Percentiles rank a stretch among this genome's conserved stretches.
These are phyloP conservation scores for Reticulascus tulasneorum DNA, from an alignment of 2,329 filamentous ascomycete genomes.

Conservation along the genomic window DNA sequence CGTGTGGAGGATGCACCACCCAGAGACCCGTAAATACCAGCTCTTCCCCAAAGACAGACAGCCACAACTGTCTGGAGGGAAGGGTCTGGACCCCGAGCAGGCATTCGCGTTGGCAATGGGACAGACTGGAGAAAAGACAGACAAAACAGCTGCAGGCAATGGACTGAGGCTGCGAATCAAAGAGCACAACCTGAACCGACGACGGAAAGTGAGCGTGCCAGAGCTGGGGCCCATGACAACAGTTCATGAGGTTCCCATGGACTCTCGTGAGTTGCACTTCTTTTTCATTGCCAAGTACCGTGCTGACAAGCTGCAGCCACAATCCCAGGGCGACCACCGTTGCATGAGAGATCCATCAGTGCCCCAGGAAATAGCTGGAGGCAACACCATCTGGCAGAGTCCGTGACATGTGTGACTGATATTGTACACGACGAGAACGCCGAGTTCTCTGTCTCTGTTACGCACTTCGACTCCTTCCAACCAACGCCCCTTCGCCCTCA, in stretches of 20 bases:
- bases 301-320: conserved; percentile 45
- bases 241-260: conserved; percentile 63
- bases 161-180: conserved; percentile 51
- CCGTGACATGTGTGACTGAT: conserved; percentile 26
- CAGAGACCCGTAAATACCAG: conserved; percentile 55
- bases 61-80: conserved; percentile 35
- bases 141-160: conserved; percentile 31
- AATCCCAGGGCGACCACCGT: conserved; percentile 60
- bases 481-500: too few species aligned
- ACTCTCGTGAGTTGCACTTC: conserved; percentile 56
- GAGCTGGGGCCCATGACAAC: conserved; percentile 66
- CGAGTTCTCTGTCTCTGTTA: conserved; percentile 20
- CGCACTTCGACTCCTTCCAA: too few species aligned
- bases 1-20: conserved; percentile 56
- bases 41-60: conserved; percentile 54
- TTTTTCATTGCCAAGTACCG: neutral
- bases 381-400: conserved; percentile 37
- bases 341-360: conserved; percentile 62
- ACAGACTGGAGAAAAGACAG: conserved; percentile 34
- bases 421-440: conserved; percentile 27
- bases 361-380: conserved; percentile 51
- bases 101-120: conserved; percentile 40
- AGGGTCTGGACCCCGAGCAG: conserved; percentile 47
- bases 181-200: conserved; percentile 52
- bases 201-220: conserved; percentile 61